Conservation (phyloP, 148 eudicot genomes). For the Camellia lanceoleosa region DNA sequence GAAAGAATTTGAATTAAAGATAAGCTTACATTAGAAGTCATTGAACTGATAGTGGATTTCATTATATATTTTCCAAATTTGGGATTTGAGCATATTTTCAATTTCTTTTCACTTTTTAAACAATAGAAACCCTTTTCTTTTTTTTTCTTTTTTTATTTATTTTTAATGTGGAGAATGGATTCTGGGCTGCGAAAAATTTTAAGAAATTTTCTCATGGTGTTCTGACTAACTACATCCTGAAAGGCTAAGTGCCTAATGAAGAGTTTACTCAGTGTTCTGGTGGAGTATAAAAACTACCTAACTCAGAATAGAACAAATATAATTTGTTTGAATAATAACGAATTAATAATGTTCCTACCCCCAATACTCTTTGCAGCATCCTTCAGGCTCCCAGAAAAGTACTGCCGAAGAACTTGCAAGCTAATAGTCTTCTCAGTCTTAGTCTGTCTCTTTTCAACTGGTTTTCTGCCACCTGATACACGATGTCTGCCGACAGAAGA, state of each 20-base stretch:
- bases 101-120: neutral
- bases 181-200: neutral
- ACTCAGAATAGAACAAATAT: neutral
- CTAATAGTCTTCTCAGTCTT: conserved; percentile 73
- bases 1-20: neutral
- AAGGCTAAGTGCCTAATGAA: neutral
- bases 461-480: conserved; percentile 30
- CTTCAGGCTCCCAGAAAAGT: conserved; percentile 90
- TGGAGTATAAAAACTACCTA: neutral
- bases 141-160: neutral
- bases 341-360: conserved; percentile 39
- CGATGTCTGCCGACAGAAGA: conserved; percentile 30
- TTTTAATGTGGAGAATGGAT: neutral
- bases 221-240: neutral
- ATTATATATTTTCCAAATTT: neutral
- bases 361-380: conserved; percentile 93
- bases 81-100: neutral
- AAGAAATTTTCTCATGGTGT: neutral
- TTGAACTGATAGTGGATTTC: neutral
- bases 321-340: neutral
- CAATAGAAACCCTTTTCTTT: neutral
- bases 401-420: conserved; percentile 69
- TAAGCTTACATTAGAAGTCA: neutral
- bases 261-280: neutral
- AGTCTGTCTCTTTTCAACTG: conserved; percentile 46